These are phyloP conservation scores for Tuber borchii DNA, from an alignment of 495 filamentous ascomycete species.

Conservation along the genomic window DNA sequence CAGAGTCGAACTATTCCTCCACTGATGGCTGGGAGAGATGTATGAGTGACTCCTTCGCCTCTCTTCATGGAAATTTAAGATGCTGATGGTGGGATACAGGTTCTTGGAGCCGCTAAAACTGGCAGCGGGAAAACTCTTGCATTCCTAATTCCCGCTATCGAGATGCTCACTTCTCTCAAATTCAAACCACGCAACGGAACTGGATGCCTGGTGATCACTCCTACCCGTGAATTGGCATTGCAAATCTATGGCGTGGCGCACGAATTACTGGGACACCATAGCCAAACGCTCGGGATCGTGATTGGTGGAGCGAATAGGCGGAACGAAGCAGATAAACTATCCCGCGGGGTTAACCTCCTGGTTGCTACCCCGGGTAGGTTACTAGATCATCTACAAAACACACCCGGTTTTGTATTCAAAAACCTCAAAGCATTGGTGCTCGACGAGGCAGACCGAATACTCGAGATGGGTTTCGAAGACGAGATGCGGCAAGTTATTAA, in stretches of 20 bases:
- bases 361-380: constrained; percentile 90
- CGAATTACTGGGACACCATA: constrained; percentile 79
- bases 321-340: constrained; percentile 88
- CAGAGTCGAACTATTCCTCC: constrained; percentile 83
- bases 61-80: neutral
- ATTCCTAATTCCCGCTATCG: constrained; percentile 88
- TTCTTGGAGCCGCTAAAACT: constrained; percentile 93
- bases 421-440: constrained; percentile 84
- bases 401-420: constrained; percentile 84
- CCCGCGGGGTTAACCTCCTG: constrained; percentile 87
- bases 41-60: neutral
- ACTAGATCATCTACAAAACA: constrained; percentile 92
- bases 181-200: constrained; percentile 73
- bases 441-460: constrained; percentile 86
- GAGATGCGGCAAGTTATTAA: constrained; percentile 97
- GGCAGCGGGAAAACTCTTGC: constrained; percentile 93
- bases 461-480: constrained; percentile 97
- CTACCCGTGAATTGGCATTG: constrained; percentile 82
- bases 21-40: constrained; percentile 80
- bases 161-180: constrained; percentile 83
- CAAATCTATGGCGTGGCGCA: constrained; percentile 95
- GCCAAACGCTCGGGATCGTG: constrained; percentile 90
- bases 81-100: constrained; percentile 12
- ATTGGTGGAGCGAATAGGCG: constrained; percentile 91
- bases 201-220: constrained; percentile 58